Evolutionary conservation across 495 filamentous ascomycete genomes (phyloP).

Genomic region (Rhizodiscina lignyota): DNA sequence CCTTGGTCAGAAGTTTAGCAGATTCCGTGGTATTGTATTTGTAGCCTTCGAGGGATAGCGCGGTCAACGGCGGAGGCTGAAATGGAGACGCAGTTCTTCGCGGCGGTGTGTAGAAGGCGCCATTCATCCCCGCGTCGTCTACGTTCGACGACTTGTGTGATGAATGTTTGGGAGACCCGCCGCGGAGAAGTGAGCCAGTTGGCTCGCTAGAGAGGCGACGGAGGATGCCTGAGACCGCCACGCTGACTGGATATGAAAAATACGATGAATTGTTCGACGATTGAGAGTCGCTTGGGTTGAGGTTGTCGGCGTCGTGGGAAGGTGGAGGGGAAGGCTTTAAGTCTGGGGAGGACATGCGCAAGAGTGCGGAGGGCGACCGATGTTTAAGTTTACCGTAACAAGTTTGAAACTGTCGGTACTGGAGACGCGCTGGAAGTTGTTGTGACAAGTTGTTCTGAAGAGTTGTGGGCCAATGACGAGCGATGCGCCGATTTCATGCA

Average conservation of each 20-base stretch:
- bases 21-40: slow-evolving; percentile 11
- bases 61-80: slow-evolving; percentile 27
- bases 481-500: too few relatives aligned
- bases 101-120: slow-evolving; percentile 22
- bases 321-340: too few relatives aligned
- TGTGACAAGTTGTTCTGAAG: too few relatives aligned
- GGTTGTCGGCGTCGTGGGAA: not conserved
- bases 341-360: too few relatives aligned
- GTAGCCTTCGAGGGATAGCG: slow-evolving; percentile 20
- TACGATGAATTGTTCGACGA: too few relatives aligned
- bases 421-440: too few relatives aligned
- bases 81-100: slow-evolving; percentile 23
- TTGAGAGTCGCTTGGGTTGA: not conserved
- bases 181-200: slow-evolving; percentile 3
- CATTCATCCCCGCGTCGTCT: slow-evolving; percentile 10
- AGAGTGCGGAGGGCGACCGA: too few relatives aligned
- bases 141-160: not conserved
- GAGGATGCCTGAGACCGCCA: slow-evolving; percentile 18
- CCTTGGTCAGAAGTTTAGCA: slow-evolving; percentile 39
- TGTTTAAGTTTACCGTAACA: too few relatives aligned
- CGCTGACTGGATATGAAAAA: slow-evolving; percentile 22
- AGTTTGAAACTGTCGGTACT: too few relatives aligned
- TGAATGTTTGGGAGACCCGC: not conserved
- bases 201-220: slow-evolving; percentile 21
- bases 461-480: too few relatives aligned